A percentile compares a stretch with the other conserved stretches of the same genome.
phyloP scores from a whole-genome alignment of 139 green algal species.

The Volvox reticuliferus region DNA sequence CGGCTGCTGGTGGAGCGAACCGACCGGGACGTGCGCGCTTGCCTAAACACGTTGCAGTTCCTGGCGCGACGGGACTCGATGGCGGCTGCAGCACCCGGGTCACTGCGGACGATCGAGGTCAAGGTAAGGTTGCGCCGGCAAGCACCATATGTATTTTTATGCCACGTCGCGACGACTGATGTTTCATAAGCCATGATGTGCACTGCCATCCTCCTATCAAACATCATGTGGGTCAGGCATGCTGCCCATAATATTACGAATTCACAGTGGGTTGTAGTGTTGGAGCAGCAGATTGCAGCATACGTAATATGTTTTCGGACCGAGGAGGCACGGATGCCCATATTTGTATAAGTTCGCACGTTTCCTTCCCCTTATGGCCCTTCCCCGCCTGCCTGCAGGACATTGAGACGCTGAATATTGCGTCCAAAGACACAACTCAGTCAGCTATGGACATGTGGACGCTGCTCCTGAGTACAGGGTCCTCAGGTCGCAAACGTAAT shows the following conservation, averaged over 20 bases:
- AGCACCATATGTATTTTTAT: no score
- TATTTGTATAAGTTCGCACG: neutral
- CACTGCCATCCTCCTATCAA: no score
- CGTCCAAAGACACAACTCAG: slow-evolving; percentile 86
- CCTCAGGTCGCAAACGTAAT: neutral
- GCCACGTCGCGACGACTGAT: no score
- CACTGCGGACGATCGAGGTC: slow-evolving; percentile 5
- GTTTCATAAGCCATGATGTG: no score
- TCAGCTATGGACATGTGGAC: slow-evolving; percentile 79
- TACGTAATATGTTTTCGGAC: no score
- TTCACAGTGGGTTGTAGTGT: no score
- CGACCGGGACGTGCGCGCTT: slow-evolving; percentile 88
- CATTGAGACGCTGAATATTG: slow-evolving; percentile 59
- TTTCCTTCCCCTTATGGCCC: neutral
- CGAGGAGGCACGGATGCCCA: no score
- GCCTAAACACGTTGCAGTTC: slow-evolving; percentile 97
- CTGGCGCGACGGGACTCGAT: slow-evolving; percentile 47
- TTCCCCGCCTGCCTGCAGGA: slow-evolving; percentile 2
- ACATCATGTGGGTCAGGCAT: no score
- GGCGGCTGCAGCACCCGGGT: slow-evolving; percentile 5
- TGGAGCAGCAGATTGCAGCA: no score
- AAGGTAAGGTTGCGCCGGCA: neutral
- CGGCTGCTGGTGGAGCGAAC: slow-evolving; percentile 60
- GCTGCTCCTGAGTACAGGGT: slow-evolving; percentile 62
- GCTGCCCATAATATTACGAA: no score